Evolutionary conservation across 148 eudicot genomes (phyloP).

Genomic region (Rhododendron kiyosumense): DNA sequence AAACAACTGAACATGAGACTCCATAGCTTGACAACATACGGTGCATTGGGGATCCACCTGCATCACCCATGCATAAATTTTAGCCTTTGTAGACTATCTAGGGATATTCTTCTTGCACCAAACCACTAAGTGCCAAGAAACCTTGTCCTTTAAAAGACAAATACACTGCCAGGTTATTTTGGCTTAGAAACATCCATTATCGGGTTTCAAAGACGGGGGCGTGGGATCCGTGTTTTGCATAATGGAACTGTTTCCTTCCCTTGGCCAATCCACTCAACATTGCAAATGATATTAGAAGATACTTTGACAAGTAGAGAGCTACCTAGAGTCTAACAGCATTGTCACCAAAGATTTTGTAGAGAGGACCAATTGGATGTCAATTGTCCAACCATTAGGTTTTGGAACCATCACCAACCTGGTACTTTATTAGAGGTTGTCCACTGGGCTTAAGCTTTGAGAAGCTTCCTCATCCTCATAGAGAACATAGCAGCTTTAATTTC

Average conservation of each 20-base stretch:
- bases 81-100: neutral
- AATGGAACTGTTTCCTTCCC: neutral
- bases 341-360: neutral
- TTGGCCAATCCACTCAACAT: neutral
- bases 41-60: neutral
- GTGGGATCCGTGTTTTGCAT: neutral
- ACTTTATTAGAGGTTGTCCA: neutral
- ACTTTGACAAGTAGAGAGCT: neutral
- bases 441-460: neutral
- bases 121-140: neutral
- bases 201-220: neutral
- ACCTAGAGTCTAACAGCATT: neutral
- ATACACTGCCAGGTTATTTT: neutral
- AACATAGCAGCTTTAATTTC: neutral
- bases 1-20: neutral
- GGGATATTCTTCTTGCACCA: neutral
- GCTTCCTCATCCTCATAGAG: neutral
- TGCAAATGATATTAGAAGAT: neutral
- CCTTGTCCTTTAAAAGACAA: neutral
- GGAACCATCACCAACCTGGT: neutral
- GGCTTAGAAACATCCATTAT: neutral
- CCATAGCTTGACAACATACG: neutral
- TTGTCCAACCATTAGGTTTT: neutral
- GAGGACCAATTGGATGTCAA: neutral
- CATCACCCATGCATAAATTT: neutral